Percentiles rank a stretch among this genome's conserved stretches.
These are phyloP conservation scores for Elongisporangium senticosum DNA, from an alignment of 352 stramenopile species.

Conservation along the genomic window DNA sequence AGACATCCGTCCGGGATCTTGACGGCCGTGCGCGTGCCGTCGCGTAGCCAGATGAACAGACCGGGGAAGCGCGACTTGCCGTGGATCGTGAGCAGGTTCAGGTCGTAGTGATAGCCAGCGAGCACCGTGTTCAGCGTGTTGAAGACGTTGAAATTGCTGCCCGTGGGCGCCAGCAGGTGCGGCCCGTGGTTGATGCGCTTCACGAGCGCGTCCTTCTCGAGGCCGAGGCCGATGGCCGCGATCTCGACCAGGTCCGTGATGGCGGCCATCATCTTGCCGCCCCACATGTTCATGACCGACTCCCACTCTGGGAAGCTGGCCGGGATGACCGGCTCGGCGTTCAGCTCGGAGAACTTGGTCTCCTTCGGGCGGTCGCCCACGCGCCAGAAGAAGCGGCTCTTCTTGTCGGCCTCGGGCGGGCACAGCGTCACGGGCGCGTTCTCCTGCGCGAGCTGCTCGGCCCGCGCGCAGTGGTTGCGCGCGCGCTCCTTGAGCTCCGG, in stretches of 20 bases:
- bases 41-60: constrained; percentile 88
- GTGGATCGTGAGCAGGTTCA: constrained; percentile 94
- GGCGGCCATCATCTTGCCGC: constrained; percentile 81
- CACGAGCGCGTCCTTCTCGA: constrained; percentile 75
- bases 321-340: constrained; percentile 84
- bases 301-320: constrained; percentile 85
- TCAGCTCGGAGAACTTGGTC: constrained; percentile 81
- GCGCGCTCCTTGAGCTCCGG: constrained; percentile 80
- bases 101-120: constrained; percentile 91
- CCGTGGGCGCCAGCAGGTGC: constrained; percentile 88
- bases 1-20: constrained; percentile 89
- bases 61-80: constrained; percentile 90
- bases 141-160: constrained; percentile 83
- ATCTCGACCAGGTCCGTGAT: constrained; percentile 85
- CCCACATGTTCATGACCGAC: constrained; percentile 89
- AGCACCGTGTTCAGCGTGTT: constrained; percentile 82
- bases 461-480: constrained; percentile 78
- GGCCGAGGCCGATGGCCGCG: constrained; percentile 76
- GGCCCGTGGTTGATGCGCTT: constrained; percentile 80
- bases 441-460: constrained; percentile 39
- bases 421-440: constrained; percentile 79
- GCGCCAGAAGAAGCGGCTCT: constrained; percentile 94
- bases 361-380: constrained; percentile 73
- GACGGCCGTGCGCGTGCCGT: constrained; percentile 79
- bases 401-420: constrained; percentile 87